These are phyloP conservation scores for Pholiota adiposa DNA, from an alignment of 1,284 basidiomycete genomes.

Conservation along the genomic window DNA sequence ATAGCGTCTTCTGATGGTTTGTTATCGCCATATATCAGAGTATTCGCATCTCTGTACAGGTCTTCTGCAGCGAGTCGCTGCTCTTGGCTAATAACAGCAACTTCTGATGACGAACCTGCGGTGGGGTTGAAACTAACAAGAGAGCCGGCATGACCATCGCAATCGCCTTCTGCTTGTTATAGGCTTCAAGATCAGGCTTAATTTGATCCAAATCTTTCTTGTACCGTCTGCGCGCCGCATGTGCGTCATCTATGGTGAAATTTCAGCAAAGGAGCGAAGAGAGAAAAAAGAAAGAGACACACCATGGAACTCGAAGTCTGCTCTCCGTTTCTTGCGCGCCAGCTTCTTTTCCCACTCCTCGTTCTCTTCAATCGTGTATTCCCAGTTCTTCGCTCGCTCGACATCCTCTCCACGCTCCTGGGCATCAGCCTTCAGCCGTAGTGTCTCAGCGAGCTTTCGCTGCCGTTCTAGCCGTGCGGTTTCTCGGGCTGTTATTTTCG, in stretches of 20 bases:
- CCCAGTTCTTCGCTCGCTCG: constrained; percentile 87
- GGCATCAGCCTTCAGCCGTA: constrained; percentile 87
- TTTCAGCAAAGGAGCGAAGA: background rate
- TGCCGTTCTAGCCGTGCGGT: constrained; percentile 84
- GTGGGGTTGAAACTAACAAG: constrained; percentile 57
- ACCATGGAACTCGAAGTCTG: constrained; percentile 81
- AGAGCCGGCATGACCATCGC: constrained; percentile 74
- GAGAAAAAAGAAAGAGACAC: constrained; percentile 14
- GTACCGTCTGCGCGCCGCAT: constrained; percentile 87
- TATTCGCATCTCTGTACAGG: constrained; percentile 90
- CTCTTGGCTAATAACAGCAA: constrained; percentile 59
- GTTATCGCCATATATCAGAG: constrained; percentile 90
- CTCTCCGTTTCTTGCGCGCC: constrained; percentile 72
- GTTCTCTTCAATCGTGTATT: constrained; percentile 94
- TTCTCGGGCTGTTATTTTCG: constrained; percentile 78
- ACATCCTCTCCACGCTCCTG: constrained; percentile 83
- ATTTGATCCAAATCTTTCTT: constrained; percentile 88
- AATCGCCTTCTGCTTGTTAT: constrained; percentile 87
- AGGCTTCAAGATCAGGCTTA: constrained; percentile 85
- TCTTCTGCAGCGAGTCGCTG: constrained; percentile 76
- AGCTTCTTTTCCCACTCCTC: constrained; percentile 93
- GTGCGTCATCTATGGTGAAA: constrained; percentile 74
- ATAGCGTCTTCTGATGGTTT: constrained; percentile 95
- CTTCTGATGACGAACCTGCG: constrained; percentile 47
- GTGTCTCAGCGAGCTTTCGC: constrained; percentile 85